A percentile compares a stretch with the other conserved stretches of the same genome.
Evolutionary conservation across 495 filamentous ascomycete species (phyloP).

Genomic region (Darksidea phi): DNA sequence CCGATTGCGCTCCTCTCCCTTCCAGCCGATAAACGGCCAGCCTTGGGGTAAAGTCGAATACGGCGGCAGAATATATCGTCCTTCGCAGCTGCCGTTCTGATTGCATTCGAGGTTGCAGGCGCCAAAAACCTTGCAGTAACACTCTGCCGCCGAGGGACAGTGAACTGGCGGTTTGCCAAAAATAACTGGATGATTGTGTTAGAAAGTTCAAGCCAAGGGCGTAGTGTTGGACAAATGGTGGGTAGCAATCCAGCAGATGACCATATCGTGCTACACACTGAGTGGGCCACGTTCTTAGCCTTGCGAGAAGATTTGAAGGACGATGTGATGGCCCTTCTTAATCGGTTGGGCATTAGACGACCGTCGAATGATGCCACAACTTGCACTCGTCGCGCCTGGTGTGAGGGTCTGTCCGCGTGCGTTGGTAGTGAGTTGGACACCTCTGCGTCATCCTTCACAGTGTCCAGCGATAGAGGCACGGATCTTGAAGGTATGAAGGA

Average conservation of each 20-base stretch:
- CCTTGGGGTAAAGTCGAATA: constrained; percentile 51
- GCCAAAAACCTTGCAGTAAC: constrained; percentile 66
- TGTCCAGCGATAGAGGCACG: no score
- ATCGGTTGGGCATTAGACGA: no score
- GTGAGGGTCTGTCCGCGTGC: not conserved
- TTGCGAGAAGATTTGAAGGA: not conserved
- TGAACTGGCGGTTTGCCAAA: constrained; percentile 55
- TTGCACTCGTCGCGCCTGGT: not conserved
- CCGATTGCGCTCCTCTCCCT: constrained; percentile 42
- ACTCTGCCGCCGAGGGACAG: constrained; percentile 57
- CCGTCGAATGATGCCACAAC: no score
- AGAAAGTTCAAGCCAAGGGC: not conserved
- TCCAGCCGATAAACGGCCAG: constrained; percentile 56
- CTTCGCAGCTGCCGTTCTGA: constrained; percentile 42
- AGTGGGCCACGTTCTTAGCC: not conserved
- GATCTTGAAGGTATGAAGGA: no score
- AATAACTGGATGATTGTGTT: constrained; percentile 43
- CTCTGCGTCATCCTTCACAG: no score
- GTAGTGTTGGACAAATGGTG: not conserved
- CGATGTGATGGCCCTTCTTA: no score
- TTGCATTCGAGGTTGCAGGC: constrained; percentile 54
- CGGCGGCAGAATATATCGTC: constrained; percentile 51
- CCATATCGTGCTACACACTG: not conserved
- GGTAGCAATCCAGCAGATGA: not conserved
- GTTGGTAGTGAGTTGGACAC: no score